Evolutionary conservation across 2,329 filamentous ascomycete genomes (phyloP), one percentile per base, ranked within the genome.

Genomic region (Sarocladium oryzae): DNA sequence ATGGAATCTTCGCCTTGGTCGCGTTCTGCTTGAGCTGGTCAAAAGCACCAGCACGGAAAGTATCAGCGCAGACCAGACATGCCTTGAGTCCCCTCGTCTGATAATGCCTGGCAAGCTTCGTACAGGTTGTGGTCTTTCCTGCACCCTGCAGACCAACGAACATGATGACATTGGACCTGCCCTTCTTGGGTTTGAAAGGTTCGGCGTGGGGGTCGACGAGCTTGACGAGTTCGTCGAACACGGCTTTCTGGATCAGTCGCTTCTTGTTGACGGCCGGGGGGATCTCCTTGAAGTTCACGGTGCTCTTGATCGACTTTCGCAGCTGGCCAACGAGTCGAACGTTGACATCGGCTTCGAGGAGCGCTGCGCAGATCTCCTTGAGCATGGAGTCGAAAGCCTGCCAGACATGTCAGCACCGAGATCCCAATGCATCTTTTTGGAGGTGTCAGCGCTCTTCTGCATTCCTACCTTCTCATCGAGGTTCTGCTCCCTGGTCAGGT

Each of bases 21-120:
- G 93, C 93, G 67, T 99, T 99, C 72, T 99, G 93, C 74, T 97
- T 97, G 67, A 99, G 70, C 73, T 99, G 93, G 66, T 99, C 93
- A 60, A 99, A 99, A 37, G 93, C 93, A 76, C 93, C 93, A 30
- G 93, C 93, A 73, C 93, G 88, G 77, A 99, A 99, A 23, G 93
- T 99, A 71, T 99, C 93, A 48, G 93, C 93, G 72, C 93, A 99
- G 30, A 99, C 93, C 52, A 99, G 75, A 58, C 92, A 96, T 7
- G 90, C 82, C 69, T 89, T 89, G 78, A 97, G 95, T 1, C 93
- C 93, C 56, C 93, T 78, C 9, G 88, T 89, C 68, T 95, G 88
- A 70, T 99, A 99, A 77, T 95, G 92, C 53, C 91, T 77, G 16
- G 93, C 93, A 56, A 99, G 77, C 72, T 99, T 99, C 36, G 93